Conservation (phyloP, 1,139 yeast genomes). For the Candida smagusa region DNA sequence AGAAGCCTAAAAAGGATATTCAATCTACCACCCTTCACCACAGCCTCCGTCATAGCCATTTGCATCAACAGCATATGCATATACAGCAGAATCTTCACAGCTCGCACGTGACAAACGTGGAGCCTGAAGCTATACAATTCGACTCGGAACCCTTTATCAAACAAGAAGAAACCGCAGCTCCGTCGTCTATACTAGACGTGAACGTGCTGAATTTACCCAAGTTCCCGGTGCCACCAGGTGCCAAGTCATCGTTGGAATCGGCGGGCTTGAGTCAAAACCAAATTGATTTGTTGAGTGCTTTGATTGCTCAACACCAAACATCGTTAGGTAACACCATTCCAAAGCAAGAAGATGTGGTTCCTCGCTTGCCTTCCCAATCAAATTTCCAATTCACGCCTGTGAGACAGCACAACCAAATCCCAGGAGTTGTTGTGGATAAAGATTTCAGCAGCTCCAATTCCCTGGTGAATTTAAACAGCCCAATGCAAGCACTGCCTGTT, state of each 20-base stretch:
- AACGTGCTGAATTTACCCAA: conserved; percentile 44
- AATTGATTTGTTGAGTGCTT: conserved; percentile 67
- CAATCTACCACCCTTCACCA: conserved; percentile 5
- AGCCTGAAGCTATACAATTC: conserved; percentile 2
- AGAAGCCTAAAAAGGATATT: conserved; percentile 46
- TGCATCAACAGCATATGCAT: conserved; percentile 1
- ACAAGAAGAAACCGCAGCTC: conserved; percentile 1
- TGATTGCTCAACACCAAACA: conserved; percentile 66
- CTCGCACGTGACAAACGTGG: not conserved
- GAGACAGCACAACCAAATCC: conserved; percentile 21
- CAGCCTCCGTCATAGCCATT: conserved; percentile 1
- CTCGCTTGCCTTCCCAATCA: conserved; percentile 13
- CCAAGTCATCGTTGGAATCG: conserved; percentile 55
- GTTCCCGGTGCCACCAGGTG: conserved; percentile 71
- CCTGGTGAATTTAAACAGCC: conserved; percentile 9
- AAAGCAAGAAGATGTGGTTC: conserved; percentile 6
- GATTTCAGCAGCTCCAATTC: conserved; percentile 6
- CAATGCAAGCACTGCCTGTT: conserved; percentile 7
- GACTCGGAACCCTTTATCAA: conserved; percentile 1
- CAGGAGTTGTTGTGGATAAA: conserved; percentile 5
- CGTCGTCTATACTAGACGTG: conserved; percentile 9
- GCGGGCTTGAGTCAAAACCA: conserved; percentile 68
- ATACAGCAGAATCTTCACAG: conserved; percentile 3
- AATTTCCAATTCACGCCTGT: conserved; percentile 17
- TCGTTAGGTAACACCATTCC: conserved; percentile 23